phyloP scores from a whole-genome alignment of 768 basidiomycete species.

The Boletus vinaceobasis region DNA sequence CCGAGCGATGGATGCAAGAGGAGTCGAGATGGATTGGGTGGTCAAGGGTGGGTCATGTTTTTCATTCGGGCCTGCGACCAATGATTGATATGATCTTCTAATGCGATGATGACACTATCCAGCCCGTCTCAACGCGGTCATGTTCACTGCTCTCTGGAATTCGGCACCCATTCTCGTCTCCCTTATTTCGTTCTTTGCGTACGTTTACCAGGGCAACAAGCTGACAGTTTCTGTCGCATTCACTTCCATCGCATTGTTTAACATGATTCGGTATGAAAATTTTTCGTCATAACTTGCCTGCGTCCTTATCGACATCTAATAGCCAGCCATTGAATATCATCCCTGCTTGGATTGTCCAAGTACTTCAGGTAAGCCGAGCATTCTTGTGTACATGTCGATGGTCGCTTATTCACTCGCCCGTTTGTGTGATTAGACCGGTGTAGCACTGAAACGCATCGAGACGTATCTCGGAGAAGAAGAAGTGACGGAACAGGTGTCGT shows the following conservation, averaged over 20 bases:
- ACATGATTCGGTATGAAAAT: conserved; percentile 64
- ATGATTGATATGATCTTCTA: background rate
- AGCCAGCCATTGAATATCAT: conserved; percentile 75
- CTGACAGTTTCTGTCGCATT: conserved; percentile 81
- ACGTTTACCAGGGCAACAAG: conserved; percentile 67
- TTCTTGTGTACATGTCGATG: too few species aligned
- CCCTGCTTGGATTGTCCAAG: conserved; percentile 74
- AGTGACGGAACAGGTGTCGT: conserved; percentile 56
- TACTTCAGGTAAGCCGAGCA: conserved; percentile 48
- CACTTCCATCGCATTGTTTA: conserved; percentile 83
- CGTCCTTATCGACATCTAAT: background rate
- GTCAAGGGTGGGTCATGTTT: conserved; percentile 49
- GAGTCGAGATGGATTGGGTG: conserved; percentile 74
- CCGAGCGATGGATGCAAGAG: conserved; percentile 46
- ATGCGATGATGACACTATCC: background rate
- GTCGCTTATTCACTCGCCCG: background rate
- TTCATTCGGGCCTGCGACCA: background rate
- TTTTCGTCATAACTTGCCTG: background rate
- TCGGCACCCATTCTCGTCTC: conserved; percentile 78
- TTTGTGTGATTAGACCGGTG: conserved; percentile 40
- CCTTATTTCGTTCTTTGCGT: conserved; percentile 73
- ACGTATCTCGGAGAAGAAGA: conserved; percentile 62
- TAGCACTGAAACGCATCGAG: conserved; percentile 59
- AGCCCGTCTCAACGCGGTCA: conserved; percentile 69
- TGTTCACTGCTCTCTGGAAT: conserved; percentile 72